Base-by-base conservation (phyloP, 129 eudicot genomes). In the Chrysanthemum lavandulifolium region DNA sequence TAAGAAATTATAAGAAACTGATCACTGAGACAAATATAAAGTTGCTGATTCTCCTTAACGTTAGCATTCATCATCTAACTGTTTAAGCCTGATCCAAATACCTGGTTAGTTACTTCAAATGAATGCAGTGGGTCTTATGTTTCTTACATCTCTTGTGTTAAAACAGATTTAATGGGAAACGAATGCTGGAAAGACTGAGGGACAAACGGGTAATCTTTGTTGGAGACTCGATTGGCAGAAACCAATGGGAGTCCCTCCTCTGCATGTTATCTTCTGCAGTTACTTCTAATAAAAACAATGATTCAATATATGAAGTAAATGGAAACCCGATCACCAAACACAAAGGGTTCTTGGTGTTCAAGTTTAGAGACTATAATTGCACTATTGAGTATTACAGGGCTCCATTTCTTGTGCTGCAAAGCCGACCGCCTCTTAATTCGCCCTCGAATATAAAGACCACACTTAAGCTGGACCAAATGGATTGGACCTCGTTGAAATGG, bases 151-250 rank as follows among this genome's bases (percentile, higher is more conserved):
- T 40, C 40, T 69, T 21, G 10, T 56, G 45, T 60, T 15, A 65
- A 67, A 66, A 18, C 77, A 95, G 99, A 76, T 95, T 95, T 62
- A 78, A 90, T 63, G 96, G 89, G 51, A 86, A 58, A 71, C 23
- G 66, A 33, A 83, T 95, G 97, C 68, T 95, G 74, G 97, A 95
- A 75, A 95, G 77, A 51, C 53, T 95, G 65, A 85, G 90, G 74
- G 74, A 95, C 83, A 95, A 90, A 66, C 84, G 96, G 16, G 53
- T 90, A 19, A 97, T 83, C 3, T 95, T 95, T 71, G 97, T 80
- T 19, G 97, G 99, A 61, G 99, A 95, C 65, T 95, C 99, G 3
- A 95, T 95, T 5, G 97, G 97, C 18, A 83, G 97, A 84, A 95
- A 95, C 86, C 98, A 93, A 13, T 93, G 97, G 97, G 97, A 93